Evolutionary conservation across 257 asterid genomes (phyloP), one percentile per base, ranked within the genome.

Genomic region (Plantago elongata): DNA sequence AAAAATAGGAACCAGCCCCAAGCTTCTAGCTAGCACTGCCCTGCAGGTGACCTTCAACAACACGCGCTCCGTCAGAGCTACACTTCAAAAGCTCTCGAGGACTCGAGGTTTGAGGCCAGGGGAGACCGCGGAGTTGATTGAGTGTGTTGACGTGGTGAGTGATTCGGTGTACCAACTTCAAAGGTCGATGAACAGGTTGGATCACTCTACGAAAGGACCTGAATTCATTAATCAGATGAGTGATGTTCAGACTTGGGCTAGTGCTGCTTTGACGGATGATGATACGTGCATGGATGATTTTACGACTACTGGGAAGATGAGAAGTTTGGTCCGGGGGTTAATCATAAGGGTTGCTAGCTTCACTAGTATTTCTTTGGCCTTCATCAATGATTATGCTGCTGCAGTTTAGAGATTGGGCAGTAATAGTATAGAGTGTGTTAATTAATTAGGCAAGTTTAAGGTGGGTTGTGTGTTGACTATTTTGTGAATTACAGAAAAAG

Each of bases 201-300:
- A 66, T 42, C 43, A 65, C 0, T n/a, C 67, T 7, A 42, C 54
- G 5, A 64, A 9, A 5, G 79, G 83, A 0, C 29, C 70, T 0
- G 46, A 62, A 0, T 78, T 75, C 49, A 63, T 9, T 9, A 9
- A 62, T 3, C 67, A 50, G 22, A 81, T 81, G 60, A 69, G 9
- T 30, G 79, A 81, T 56, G 57, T 78, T 9, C 69, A 78, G 46
- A 81, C 87, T 6, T 81, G 87, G 87, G 87, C 78, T 0, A 81
- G 87, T 14, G 87, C 82, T 8, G 87, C 87, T 29, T 44, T 81
- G 49, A 81, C 87, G 0, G 78, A 78, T 18, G 80, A 75, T 13
- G 80, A 69, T 11, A 81, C 87, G 2, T 81, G 84, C 71, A 64
- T 68, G 17, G 87, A 81, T 18, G 87, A 78, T 14, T 81, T 78